Evolutionary conservation across 352 stramenopile species (phyloP), one percentile per base, ranked within the genome.

Genomic region (Globisporangium nunn): DNA sequence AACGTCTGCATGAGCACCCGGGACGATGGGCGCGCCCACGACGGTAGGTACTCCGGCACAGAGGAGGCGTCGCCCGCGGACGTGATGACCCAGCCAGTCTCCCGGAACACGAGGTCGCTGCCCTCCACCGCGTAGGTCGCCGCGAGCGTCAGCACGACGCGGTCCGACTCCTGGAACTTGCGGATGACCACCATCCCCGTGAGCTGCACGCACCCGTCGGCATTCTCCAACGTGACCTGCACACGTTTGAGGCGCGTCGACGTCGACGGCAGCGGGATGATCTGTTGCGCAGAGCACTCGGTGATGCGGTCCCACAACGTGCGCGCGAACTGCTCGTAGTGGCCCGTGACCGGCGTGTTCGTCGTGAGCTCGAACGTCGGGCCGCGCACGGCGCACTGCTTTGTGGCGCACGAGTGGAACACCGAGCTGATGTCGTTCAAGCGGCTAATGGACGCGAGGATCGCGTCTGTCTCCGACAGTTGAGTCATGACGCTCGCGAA

Each of bases 301-400:
- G 44, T 23, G 7, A 50, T 35, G 17, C 56, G 56, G 6, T 10
- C 29, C 56, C 56, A 62, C 18, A 62, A 8, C 30, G 49, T 23
- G 3, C 2, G 47, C 3, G 17, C n/a, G 0, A 56, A 8, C 17
- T 33, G 3, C 40, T 52, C 23, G 23, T 51, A 55, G 28, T 46
- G 1, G 40, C 18, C 29, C 10, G 28, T 17, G 6, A 55, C 23
- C 0, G 48, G 56, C 4, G 49, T 56, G 49, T 31, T 62, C 10
- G 31, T 56, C 49, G 41, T 52, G 40, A 56, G n/a, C 40, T 62
- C 56, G 30, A 52, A 52, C 12, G 23, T 56, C 0, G 49, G 49
- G 15, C 56, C 56, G 12, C 33, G 23, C 39, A 47, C 40, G 3
- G 43, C 56, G 39, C 51, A 18, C 4, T 62, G 28, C 31, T 40